Evolutionary conservation across 148 eudicot genomes (phyloP).

Genomic region (Euryodendron excelsum): DNA sequence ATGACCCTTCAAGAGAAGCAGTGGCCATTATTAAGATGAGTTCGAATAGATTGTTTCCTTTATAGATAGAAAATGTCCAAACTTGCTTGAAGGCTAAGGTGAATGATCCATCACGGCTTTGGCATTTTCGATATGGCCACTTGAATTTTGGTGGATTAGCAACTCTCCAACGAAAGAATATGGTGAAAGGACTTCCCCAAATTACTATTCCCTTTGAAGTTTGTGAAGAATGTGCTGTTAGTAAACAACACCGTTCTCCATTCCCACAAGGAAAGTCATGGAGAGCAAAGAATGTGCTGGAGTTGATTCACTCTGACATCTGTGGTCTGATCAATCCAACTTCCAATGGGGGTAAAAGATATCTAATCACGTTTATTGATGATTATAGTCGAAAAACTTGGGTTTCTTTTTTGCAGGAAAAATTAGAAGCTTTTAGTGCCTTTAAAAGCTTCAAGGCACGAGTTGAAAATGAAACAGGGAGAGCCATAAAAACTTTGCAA

Average conservation of each 20-base stretch:
- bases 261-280: not conserved
- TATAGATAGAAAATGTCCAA: not conserved
- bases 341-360: too few relatives aligned
- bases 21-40: not conserved
- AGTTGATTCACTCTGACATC: not conserved
- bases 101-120: not conserved
- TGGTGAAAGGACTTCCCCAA: not conserved
- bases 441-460: not conserved
- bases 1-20: not conserved
- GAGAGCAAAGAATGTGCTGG: not conserved
- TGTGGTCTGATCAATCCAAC: too few relatives aligned
- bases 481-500: not conserved
- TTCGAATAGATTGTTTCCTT: not conserved
- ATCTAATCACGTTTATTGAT: too few relatives aligned
- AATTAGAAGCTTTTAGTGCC: too few relatives aligned
- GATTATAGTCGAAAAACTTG: not conserved
- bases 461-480: not conserved
- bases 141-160: not conserved
- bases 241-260: not conserved
- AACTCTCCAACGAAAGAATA: too few relatives aligned
- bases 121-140: not conserved
- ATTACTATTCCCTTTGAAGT: not conserved
- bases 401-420: not conserved
- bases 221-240: not conserved
- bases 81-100: not conserved